Percentiles rank a stretch among this genome's conserved stretches.
phyloP scores from a whole-genome alignment of 2,329 filamentous ascomycete genomes.

The Fusarium redolens region DNA sequence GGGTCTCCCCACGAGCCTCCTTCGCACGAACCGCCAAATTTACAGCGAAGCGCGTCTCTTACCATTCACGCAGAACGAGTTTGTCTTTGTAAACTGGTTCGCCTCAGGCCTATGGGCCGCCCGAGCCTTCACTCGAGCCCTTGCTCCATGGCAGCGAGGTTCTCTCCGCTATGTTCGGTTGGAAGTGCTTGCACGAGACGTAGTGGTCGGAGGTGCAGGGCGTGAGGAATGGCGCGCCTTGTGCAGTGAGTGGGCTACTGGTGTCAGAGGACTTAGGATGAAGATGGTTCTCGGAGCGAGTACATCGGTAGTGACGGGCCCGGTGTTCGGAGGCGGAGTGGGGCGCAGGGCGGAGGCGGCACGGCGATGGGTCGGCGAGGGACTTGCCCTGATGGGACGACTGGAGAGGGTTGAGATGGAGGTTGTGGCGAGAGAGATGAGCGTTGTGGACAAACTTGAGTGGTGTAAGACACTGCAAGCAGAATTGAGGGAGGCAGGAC shows the following conservation, averaged over 20 bases:
- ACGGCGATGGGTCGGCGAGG: conserved; percentile 39
- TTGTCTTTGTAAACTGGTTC: conserved; percentile 60
- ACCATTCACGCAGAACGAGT: conserved; percentile 58
- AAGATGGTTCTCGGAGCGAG: conserved; percentile 49
- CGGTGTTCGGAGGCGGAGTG: conserved; percentile 30
- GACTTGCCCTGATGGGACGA: conserved; percentile 47
- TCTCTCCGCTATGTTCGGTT: conserved; percentile 55
- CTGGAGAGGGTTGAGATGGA: conserved; percentile 57
- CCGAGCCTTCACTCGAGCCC: conserved; percentile 48
- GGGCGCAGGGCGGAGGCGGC: conserved; percentile 31
- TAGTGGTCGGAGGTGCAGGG: conserved; percentile 44
- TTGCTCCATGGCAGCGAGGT: conserved; percentile 57
- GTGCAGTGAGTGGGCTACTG: conserved; percentile 50
- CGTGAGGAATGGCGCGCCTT: conserved; percentile 52
- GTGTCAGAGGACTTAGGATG: conserved; percentile 54
- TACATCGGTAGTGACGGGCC: conserved; percentile 37
- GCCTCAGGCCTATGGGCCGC: conserved; percentile 58
- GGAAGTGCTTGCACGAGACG: conserved; percentile 55
- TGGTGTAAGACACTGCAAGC: conserved; percentile 51
- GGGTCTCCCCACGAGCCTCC: conserved; percentile 55
- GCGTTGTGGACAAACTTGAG: conserved; percentile 46
- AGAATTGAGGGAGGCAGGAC: conserved; percentile 40
- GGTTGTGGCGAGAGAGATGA: conserved; percentile 49
- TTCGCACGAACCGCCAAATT: conserved; percentile 53
- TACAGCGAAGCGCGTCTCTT: conserved; percentile 56